Evolutionary conservation across 176 grass and related monocot genomes (phyloP), one percentile per base, ranked within the genome.

Genomic region (Carex pumila): DNA sequence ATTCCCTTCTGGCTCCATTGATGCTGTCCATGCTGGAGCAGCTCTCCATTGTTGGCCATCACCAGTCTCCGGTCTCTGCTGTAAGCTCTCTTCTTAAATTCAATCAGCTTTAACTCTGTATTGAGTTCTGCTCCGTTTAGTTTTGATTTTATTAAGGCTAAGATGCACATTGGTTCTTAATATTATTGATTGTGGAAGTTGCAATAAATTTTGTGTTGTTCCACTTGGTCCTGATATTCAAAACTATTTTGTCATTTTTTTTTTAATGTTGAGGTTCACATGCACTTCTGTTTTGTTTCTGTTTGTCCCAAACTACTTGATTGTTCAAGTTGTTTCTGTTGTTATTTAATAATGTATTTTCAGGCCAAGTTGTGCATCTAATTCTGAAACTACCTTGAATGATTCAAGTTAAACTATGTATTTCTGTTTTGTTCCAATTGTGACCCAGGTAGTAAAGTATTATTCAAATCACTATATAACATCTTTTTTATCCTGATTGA

Each of bases 1-100:
- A 70, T 91, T 98, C 71, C 22, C 71, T 58, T 90, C 68, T 64
- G 87, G 71, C 52, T 98, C 95, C 55, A 89, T 98, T 66, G 92
- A 98, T 89, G 92, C 91, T 87, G 82, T 98, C 37, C 95, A 98
- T 86, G 95, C 95, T 85, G 95, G 87, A 82, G 95, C 95, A 82
- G 95, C 95, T 71, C 65, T 98, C 41, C 95, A 98, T 89, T 94
- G 95, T 83, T 98, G 95, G 95, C 92, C 95, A 84, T 98, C 92
- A 65, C 95, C 95, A 58, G 81, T 25, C 25, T 25, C 25, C 25
- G 25, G 25, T 91, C 86, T 82, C 81, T 79, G 90, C 92, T 87
- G 95, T 98, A 91, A 93, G 47, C 43, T 54, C 1, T 54, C 21
- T 75, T 47, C 71, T 75, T 75, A 21, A 29, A 54, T 75, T 75